Conservation (phyloP, 345 rosid genomes). For the Gossypium bickii region DNA sequence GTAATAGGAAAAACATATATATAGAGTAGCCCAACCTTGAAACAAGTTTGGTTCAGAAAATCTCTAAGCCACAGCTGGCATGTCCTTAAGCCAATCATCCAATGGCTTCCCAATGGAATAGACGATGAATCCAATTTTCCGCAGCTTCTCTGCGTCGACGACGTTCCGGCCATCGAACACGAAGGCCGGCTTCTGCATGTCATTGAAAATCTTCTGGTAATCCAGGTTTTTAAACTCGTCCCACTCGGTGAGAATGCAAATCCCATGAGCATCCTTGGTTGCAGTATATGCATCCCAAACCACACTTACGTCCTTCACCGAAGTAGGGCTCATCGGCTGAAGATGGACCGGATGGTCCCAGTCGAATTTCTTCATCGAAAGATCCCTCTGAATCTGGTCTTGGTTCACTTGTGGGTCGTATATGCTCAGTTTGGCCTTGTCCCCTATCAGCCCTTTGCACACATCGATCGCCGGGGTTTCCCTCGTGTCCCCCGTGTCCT, state of each 20-base stretch:
- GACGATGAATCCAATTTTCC: slow-evolving; percentile 48
- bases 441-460: slow-evolving; percentile 58
- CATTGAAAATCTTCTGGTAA: slow-evolving; percentile 37
- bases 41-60: not conserved
- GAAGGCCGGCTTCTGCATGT: slow-evolving; percentile 41
- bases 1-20: not conserved
- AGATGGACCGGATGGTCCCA: slow-evolving; percentile 67
- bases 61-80: slow-evolving; percentile 43
- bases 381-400: slow-evolving; percentile 66
- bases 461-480: slow-evolving; percentile 78
- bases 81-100: slow-evolving; percentile 49
- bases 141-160: slow-evolving; percentile 27
- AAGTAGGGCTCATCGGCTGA: slow-evolving; percentile 46
- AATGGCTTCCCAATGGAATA: slow-evolving; percentile 50
- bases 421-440: slow-evolving; percentile 54
- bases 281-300: slow-evolving; percentile 57
- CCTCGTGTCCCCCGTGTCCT: slow-evolving; percentile 76
- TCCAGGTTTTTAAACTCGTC: slow-evolving; percentile 64
- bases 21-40: slow-evolving; percentile 5
- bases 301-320: slow-evolving; percentile 44
- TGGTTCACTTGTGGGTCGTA: slow-evolving; percentile 59
- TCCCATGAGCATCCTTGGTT: slow-evolving; percentile 54
- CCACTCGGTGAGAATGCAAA: slow-evolving; percentile 68
- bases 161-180: slow-evolving; percentile 46
- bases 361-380: slow-evolving; percentile 62